Base-by-base conservation (phyloP, 768 basidiomycete genomes). In the Crassisporium funariophilum region DNA sequence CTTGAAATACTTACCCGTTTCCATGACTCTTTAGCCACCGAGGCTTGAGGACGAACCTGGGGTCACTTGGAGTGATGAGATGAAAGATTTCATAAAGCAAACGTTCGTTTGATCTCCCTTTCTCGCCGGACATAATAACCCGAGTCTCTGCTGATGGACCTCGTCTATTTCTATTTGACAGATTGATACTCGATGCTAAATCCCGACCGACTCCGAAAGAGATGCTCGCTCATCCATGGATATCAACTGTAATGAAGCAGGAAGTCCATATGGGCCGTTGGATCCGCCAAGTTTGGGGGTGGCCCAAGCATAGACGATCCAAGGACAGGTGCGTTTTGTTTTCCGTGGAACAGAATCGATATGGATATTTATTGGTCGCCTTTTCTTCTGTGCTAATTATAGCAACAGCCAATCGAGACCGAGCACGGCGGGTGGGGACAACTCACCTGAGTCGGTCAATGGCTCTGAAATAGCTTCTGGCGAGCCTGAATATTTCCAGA, bases 61-160 rank as follows among this genome's bases (percentile, higher is more conserved):
- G n/a, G 62, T 81, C 17, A 69, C 74, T 46, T 95, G 91, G 88
- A 84, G 82, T 44, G 70, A 80, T n/a, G 82, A 82, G n/a, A 93
- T 95, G 87, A 95, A 95, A 65, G 86, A 92, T 55, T 97, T 95
- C 67, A 83, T 95, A 65, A 82, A 77, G 59, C 76, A 81, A 63
- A 81, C 89, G 94, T 95, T 64, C 56, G 90, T 73, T n/a, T 12
- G 25, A 34, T 17, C 21, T 16, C 11, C 35, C 35, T 41, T 17
- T 33, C 44, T 12, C 27, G 22, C 15, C 35, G 8, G 40, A 36
- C 6, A 37, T 16, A 3, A n/a, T 37, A 36, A 42, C 20, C 45
- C 21, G 44, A 25, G 34, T 25, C 23, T 42, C 24, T 48, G 45
- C 63, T 53, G 20, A 40, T 22, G 25, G 39, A 45, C 24, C 29